These are phyloP conservation scores for Fomitiporia mediterranea DNA, from an alignment of 1,284 basidiomycete species.

Conservation along the genomic window DNA sequence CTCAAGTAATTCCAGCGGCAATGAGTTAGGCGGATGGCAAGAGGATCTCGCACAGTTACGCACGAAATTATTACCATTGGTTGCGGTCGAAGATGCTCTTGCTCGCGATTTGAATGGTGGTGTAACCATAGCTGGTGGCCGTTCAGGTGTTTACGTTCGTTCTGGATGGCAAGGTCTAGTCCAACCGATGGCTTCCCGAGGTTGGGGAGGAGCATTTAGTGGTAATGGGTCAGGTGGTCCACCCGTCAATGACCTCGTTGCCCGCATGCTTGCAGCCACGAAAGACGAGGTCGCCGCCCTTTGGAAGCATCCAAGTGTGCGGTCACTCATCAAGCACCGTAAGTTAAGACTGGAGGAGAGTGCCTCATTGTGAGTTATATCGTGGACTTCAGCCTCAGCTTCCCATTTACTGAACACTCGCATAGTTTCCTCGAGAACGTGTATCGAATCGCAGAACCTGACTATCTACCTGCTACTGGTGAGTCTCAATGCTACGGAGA, in stretches of 20 bases:
- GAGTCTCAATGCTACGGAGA: constrained; percentile 19
- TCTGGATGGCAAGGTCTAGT: constrained; percentile 26
- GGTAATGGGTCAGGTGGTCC: constrained; percentile 29
- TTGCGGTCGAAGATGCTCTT: constrained; percentile 61
- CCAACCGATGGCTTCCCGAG: constrained; percentile 10
- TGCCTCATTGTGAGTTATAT: constrained; percentile 59
- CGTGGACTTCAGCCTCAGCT: constrained; percentile 9
- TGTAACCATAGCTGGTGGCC: constrained; percentile 44
- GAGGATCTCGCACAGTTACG: constrained; percentile 50
- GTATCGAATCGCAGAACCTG: constrained; percentile 57
- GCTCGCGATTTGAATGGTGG: constrained; percentile 65
- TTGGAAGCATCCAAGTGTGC: constrained; percentile 66
- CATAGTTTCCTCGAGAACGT: constrained; percentile 64
- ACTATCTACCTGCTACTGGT: constrained; percentile 70
- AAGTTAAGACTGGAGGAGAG: constrained; percentile 69
- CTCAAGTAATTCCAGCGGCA: neutral
- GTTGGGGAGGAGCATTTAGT: constrained; percentile 7
- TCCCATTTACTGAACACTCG: constrained; percentile 10
- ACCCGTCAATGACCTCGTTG: constrained; percentile 46
- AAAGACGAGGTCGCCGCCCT: constrained; percentile 52
- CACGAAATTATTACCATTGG: constrained; percentile 53
- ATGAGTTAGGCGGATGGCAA: constrained; percentile 28
- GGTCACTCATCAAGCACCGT: constrained; percentile 47
- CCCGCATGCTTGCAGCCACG: constrained; percentile 45
- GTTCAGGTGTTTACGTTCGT: constrained; percentile 46